These are phyloP conservation scores for Coniochaeta pulveracea DNA, from an alignment of 2,329 filamentous ascomycete species.

Conservation along the genomic window DNA sequence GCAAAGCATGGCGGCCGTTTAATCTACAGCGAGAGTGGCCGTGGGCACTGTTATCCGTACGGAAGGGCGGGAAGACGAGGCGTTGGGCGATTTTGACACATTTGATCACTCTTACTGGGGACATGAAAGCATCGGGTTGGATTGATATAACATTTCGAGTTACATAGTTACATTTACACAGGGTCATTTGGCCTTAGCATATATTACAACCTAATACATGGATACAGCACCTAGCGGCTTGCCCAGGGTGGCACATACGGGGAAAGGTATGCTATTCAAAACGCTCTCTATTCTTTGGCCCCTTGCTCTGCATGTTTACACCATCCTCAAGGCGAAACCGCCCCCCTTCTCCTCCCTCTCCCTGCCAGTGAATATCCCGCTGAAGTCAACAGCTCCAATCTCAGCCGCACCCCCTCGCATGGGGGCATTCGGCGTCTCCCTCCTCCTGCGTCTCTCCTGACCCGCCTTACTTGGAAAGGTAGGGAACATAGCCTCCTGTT, in stretches of 20 bases:
- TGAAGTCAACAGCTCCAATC: constrained; percentile 51
- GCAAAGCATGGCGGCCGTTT: not conserved
- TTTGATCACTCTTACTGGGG: constrained; percentile 1
- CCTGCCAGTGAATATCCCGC: constrained; percentile 57
- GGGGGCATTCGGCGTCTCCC: constrained; percentile 74
- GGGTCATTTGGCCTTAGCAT: constrained; percentile 2
- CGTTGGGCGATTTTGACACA: too few relatives aligned
- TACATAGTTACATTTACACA: not conserved
- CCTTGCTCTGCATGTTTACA: constrained; percentile 20
- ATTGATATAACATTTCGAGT: too few relatives aligned
- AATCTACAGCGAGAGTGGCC: not conserved
- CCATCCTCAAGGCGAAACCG: constrained; percentile 55
- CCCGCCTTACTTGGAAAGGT: constrained; percentile 94
- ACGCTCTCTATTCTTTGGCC: too few relatives aligned
- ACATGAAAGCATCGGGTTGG: constrained; percentile 1
- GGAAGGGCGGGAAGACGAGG: too few relatives aligned
- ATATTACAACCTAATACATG: constrained; percentile 4
- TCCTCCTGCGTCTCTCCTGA: constrained; percentile 66
- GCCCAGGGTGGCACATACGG: constrained; percentile 1
- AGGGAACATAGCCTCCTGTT: constrained; percentile 85
- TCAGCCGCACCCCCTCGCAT: constrained; percentile 57
- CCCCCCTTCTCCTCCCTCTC: constrained; percentile 54
- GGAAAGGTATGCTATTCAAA: too few relatives aligned
- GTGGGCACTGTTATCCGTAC: too few relatives aligned
- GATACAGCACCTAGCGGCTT: constrained; percentile 3